Base-by-base conservation (phyloP, 2,329 filamentous ascomycete genomes). In the Thermothelomyces thermophilus region DNA sequence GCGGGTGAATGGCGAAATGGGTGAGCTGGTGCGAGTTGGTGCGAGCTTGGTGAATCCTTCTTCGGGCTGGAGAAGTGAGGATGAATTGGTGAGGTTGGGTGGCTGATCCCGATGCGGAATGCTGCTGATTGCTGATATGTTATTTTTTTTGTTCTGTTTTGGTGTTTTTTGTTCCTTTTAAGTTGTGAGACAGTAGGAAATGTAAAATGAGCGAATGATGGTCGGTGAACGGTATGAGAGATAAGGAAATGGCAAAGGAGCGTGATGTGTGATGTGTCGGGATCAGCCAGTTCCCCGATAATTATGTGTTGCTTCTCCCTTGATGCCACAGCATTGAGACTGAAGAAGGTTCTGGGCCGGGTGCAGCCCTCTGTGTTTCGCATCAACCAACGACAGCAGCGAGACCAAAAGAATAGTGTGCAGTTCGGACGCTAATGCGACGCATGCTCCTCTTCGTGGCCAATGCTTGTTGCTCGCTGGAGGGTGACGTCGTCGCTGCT, bases 381-480 rank as follows among this genome's bases (percentile, higher is more conserved):
- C 69, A 55, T 83, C 80, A 11, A 69, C 66, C 19, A 79, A 84
- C 39, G 65, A 64, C 22, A 76, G 73, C 19, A 79, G 74, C 17
- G 75, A 74, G 41, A 90, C 74, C 43, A 90, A 82, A 43, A 93
- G 70, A 45, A 91, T n/a, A 68, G 66, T 81, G 86, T 10, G 86
- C 86, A 62, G 85, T 90, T 43, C 87, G 87, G 39, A 86, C 84
- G 61, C 86, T 90, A 61, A 90, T 82, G 56, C 84, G 84, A 47
- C 84, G 77, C 79, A 59, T 90, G 86, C 9, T 76, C 73, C 60
- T 74, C 79, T 51, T 79, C 79, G 43, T 86, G 72, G 53, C 84
- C 80, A 50, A 91, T 73, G 65, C 85, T 91, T 45, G 75, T 83
- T 24, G 88, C 87, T 58, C 84, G 81, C 59, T 82, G 78, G 19